phyloP scores from a whole-genome alignment of 371 early-diverging fungal species.

The Mucor mucedo region DNA sequence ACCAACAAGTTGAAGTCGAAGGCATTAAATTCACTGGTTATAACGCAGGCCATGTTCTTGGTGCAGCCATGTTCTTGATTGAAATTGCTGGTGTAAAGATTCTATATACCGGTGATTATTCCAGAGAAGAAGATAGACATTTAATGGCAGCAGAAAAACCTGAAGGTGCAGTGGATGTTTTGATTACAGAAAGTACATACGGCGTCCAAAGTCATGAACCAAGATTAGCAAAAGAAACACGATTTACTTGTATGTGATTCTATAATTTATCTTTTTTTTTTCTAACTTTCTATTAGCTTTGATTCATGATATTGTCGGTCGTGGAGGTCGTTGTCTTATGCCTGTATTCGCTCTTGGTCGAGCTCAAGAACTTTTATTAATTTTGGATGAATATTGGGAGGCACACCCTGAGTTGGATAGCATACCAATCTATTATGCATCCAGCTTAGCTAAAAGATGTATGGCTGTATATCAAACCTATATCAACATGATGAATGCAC shows the following conservation, averaged over 20 bases:
- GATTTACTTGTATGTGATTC: conserved; percentile 80
- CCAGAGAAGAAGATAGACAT: conserved; percentile 99
- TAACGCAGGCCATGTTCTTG: conserved; percentile 99
- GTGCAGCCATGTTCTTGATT: conserved; percentile 99
- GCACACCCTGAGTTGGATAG: conserved; percentile 92
- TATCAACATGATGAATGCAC: conserved; percentile 99
- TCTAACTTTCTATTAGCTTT: conserved; percentile 40
- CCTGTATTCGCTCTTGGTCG: conserved; percentile 99
- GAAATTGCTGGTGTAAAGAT: conserved; percentile 96
- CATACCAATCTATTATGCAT: conserved; percentile 99
- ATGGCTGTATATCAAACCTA: conserved; percentile 99
- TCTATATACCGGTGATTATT: conserved; percentile 99
- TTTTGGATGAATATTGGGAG: conserved; percentile 99
- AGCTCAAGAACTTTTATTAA: conserved; percentile 98
- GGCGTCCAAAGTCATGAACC: conserved; percentile 99
- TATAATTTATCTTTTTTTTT: conserved; percentile 1
- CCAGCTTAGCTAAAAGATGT: conserved; percentile 97
- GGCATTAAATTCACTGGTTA: conserved; percentile 97
- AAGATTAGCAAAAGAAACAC: conserved; percentile 92
- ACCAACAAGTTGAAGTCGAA: conserved; percentile 96
- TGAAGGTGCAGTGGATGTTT: conserved; percentile 85
- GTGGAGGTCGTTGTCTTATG: conserved; percentile 98
- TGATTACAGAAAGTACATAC: conserved; percentile 99
- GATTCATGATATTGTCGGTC: conserved; percentile 92
- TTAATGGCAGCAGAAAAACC: conserved; percentile 99